These are phyloP conservation scores for Capronia epimyces DNA, from an alignment of 2,329 filamentous ascomycete genomes.

Conservation along the genomic window DNA sequence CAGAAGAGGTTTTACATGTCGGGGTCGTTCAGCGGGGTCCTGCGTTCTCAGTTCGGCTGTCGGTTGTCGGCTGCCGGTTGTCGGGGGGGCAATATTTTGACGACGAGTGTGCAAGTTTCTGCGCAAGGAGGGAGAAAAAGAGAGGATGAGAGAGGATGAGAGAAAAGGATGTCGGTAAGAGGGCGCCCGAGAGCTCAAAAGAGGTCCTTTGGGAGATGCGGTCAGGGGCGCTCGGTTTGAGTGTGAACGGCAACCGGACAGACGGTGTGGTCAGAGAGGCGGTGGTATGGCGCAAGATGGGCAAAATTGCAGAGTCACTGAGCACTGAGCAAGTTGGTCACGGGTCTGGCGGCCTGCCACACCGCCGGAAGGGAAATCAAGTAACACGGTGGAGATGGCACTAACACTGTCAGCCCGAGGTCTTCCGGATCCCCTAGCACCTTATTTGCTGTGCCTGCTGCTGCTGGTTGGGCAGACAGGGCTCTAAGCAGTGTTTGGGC, in stretches of 20 bases:
- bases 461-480: neutral
- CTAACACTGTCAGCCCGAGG: neutral
- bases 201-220: neutral
- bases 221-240: neutral
- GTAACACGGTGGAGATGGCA: neutral
- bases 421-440: neutral
- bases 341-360: neutral
- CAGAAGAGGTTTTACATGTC: slow-evolving; percentile 3
- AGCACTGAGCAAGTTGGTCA: neutral
- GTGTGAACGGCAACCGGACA: neutral
- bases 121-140: neutral
- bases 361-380: neutral
- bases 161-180: no score
- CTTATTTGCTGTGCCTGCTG: neutral
- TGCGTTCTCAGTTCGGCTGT: neutral
- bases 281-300: slow-evolving; percentile 5
- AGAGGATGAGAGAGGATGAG: neutral
- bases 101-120: neutral
- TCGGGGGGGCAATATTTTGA: neutral
- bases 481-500: neutral
- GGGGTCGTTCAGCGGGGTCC: neutral
- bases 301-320: neutral
- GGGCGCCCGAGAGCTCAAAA: neutral
- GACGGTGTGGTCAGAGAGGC: neutral
- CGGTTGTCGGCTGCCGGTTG: neutral